Evolutionary conservation across 768 basidiomycete genomes (phyloP), one percentile per base, ranked within the genome.

Genomic region (Russula virescens): DNA sequence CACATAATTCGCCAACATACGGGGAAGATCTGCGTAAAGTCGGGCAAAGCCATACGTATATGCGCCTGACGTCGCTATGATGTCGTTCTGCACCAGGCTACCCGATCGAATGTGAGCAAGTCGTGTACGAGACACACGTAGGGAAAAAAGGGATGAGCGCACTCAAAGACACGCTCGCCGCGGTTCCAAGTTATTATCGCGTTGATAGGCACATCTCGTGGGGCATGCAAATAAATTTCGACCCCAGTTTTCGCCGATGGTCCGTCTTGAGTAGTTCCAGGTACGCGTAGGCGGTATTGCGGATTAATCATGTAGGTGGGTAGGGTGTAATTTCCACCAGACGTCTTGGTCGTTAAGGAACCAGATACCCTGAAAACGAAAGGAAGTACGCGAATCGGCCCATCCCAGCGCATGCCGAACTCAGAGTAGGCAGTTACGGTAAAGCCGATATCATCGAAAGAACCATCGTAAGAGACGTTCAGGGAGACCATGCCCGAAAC

Each of bases 261-360:
- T 1, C 64, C 65, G 4, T 38, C 42, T 28, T 50, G 47, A 19
- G 10, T 59, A 14, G 21, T 64, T 5, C 81, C 75, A 57, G 79
- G 75, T 21, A 96, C 74, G 8, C 74, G 79, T 16, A 98, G 76
- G 59, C 81, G 80, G 73, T 91, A 98, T 70, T 97, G 93, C 0
- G 95, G 95, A 70, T 98, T 98, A 53, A 83, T 73, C 85, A 96
- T 89, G 73, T 89, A 97, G 0, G 88, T 87, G 0, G 91, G 84
- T 66, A 85, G 78, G 5, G 83, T 82, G 60, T 85, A 82, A 69
- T 94, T 95, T 1, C 96, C 96, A 0, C 96, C 96, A 0, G 91
- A 82, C 31, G 84, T 91, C 66, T 85, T 85, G 40, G 74, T 80
- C 0, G 85, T 86, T 64, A 96, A 79, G 0, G 76, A 69, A 9